phyloP scores from a whole-genome alignment of 2,329 filamentous ascomycete species.

The Penicillium nordicum region DNA sequence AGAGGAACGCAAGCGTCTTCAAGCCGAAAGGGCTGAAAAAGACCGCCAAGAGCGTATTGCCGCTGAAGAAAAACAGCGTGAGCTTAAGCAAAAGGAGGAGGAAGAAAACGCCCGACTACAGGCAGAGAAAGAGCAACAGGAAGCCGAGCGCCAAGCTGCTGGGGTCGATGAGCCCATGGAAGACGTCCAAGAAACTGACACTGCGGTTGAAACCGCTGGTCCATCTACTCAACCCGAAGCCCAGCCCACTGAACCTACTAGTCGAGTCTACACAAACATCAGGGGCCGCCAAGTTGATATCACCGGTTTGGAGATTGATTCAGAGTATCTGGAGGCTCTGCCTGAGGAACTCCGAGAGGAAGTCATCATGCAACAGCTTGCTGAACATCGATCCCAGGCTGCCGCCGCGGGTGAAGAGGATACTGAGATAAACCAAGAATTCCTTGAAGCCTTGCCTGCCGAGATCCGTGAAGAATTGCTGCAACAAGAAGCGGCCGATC shows the following conservation, averaged over 20 bases:
- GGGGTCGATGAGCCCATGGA: slow-evolving; percentile 64
- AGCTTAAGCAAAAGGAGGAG: slow-evolving; percentile 65
- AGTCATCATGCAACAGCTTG: slow-evolving; percentile 87
- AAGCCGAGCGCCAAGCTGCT: slow-evolving; percentile 36
- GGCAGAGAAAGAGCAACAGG: slow-evolving; percentile 62
- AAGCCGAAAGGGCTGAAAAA: slow-evolving; percentile 60
- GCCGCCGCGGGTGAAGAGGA: slow-evolving; percentile 64
- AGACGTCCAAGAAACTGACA: slow-evolving; percentile 62
- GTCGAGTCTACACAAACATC: slow-evolving; percentile 75
- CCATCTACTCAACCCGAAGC: slow-evolving; percentile 42
- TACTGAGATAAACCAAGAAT: slow-evolving; percentile 75
- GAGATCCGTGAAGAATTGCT: slow-evolving; percentile 89
- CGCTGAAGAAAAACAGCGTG: slow-evolving; percentile 68
- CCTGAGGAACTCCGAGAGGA: slow-evolving; percentile 95
- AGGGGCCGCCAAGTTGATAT: slow-evolving; percentile 87
- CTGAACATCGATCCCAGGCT: slow-evolving; percentile 75
- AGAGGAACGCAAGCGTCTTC: slow-evolving; percentile 56
- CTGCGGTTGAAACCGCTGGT: slow-evolving; percentile 28
- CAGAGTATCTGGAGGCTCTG: slow-evolving; percentile 92
- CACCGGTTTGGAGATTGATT: slow-evolving; percentile 88
- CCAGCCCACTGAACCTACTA: slow-evolving; percentile 48
- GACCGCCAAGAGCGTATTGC: slow-evolving; percentile 61
- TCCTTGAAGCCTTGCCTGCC: slow-evolving; percentile 84
- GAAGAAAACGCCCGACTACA: slow-evolving; percentile 60
- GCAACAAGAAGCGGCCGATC: slow-evolving; percentile 83